These are phyloP conservation scores for Cerrena zonata DNA, from an alignment of 1,284 basidiomycete species.

Conservation along the genomic window DNA sequence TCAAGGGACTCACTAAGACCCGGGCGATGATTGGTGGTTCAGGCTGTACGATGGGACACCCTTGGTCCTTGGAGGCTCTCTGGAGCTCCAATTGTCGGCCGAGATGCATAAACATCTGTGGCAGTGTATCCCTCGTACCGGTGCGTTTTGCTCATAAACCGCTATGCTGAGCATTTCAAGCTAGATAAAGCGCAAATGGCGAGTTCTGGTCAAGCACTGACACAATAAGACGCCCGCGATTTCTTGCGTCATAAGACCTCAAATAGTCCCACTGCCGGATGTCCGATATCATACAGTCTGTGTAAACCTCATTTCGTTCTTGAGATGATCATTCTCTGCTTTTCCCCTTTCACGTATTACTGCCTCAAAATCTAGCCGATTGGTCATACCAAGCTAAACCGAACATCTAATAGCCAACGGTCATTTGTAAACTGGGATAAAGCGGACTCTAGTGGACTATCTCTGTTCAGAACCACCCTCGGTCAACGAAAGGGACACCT, in stretches of 20 bases:
- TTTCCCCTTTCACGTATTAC: too few species aligned
- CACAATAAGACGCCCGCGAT: not conserved
- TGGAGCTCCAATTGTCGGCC: not conserved
- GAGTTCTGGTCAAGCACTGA: conserved; percentile 1
- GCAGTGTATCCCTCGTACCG: not conserved
- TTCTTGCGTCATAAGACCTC: not conserved
- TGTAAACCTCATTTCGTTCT: too few species aligned
- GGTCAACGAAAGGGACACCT: not conserved
- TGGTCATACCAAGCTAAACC: too few species aligned
- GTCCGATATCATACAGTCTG: too few species aligned
- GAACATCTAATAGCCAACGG: too few species aligned
- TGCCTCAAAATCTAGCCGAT: too few species aligned
- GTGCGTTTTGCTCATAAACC: not conserved
- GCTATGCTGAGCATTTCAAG: not conserved
- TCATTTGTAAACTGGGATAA: too few species aligned
- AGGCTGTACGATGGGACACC: too few species aligned
- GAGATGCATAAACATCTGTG: not conserved
- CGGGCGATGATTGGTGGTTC: too few species aligned
- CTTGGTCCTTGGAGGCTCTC: not conserved
- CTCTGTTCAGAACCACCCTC: not conserved
- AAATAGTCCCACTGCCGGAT: not conserved
- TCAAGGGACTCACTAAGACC: not conserved
- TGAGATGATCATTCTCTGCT: too few species aligned
- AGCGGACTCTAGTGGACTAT: too few species aligned
- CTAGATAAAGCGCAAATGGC: not conserved